Base-by-base conservation (phyloP, 2,329 filamentous ascomycete genomes). In the Cladosporium sp. region DNA sequence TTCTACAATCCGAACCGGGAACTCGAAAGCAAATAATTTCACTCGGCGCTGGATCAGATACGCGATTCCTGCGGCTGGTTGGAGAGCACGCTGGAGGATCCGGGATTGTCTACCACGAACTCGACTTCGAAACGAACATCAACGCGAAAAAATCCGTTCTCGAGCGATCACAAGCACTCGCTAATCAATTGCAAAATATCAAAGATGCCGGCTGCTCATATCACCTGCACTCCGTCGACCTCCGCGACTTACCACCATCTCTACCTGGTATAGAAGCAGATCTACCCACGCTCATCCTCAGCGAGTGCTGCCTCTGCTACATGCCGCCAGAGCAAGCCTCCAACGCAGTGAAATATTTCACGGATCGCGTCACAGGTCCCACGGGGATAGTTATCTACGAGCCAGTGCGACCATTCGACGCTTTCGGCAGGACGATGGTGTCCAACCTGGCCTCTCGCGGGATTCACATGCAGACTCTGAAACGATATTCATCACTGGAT, bases 251-350 rank as follows among this genome's bases (percentile, higher is more conserved):
- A 4, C 54, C 62, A 18, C 53, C 61, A 53, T 39, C 55, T 52
- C 41, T 77, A 8, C 70, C 71, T 1, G 69, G 59, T 58, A 82
- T 73, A 59, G 80, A 72, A 64, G 70, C 58, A 61, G 80, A 64
- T 19, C 61, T 88, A 0, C 89, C 93, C 0, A 99, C 93, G 0
- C 72, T 99, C 7, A 70, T 99, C 19, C 77, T 99, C 6, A 97
- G 92, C 0, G 93, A 99, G 69, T 97, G 93, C 76, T 99, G 93
- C 66, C 79, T 99, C 27, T 89, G 93, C 66, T 99, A 99, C 64
- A 79, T 99, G 1, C 77, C 84, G 7, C 78, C 84, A 0, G 62
- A 77, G 0, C 78, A 84, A 45, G 85, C 90, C 0, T 74, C 77
- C 32, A 58, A 60, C 54, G 65, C 70, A 22, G 60, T 72, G 22